Evolutionary conservation across 179 eudicot genomes (phyloP).

Genomic region (Actinidia chinensis): DNA sequence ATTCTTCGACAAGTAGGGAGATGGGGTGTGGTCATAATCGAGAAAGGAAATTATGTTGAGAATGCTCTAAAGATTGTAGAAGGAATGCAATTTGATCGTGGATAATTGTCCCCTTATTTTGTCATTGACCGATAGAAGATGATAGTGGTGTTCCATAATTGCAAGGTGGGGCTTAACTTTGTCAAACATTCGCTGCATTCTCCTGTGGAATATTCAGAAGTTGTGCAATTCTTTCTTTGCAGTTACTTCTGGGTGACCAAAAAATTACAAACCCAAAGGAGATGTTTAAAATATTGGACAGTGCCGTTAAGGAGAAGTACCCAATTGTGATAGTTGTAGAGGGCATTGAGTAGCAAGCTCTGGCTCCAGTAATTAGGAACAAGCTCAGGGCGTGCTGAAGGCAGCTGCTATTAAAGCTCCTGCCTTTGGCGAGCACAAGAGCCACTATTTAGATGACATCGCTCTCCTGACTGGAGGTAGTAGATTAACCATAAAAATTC

Average conservation of each 20-base stretch:
- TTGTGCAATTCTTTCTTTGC: conserved; percentile 36
- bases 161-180: conserved; percentile 59
- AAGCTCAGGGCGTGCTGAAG: conserved; percentile 75
- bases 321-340: conserved; percentile 84
- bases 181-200: conserved; percentile 9
- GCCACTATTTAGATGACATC: conserved; percentile 84
- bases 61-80: conserved; percentile 59
- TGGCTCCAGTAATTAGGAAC: conserved; percentile 77
- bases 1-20: conserved; percentile 65
- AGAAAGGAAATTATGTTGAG: conserved; percentile 50
- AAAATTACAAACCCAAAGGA: conserved; percentile 75
- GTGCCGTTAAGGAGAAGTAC: conserved; percentile 63
- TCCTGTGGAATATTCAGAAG: conserved; percentile 19
- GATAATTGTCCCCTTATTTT: conserved; percentile 74
- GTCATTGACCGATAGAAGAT: conserved; percentile 66
- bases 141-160: conserved; percentile 70
- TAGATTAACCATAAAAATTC: neutral
- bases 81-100: conserved; percentile 96
- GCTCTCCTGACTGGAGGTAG: conserved; percentile 88
- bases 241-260: conserved; percentile 89
- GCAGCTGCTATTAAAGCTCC: conserved; percentile 95
- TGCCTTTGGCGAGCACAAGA: conserved; percentile 85
- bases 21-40: conserved; percentile 61
- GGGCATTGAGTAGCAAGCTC: conserved; percentile 83
- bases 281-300: conserved; percentile 69